Evolutionary conservation across 2,329 filamentous ascomycete genomes (phyloP).

Genomic region (Pestalotiopsis sp.): DNA sequence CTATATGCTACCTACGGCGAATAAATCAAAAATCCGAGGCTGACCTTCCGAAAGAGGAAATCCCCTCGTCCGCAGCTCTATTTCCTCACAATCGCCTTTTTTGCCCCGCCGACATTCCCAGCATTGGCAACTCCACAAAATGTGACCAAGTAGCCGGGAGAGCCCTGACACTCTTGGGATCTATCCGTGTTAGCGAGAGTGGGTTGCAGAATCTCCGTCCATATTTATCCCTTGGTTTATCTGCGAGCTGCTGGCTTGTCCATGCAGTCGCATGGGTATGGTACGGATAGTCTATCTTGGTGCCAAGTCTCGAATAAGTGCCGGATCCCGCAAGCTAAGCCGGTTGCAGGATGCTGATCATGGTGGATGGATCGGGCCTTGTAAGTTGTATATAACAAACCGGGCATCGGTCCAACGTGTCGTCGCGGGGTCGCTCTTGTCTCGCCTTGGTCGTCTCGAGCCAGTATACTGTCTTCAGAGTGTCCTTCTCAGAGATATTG

Average conservation of each 20-base stretch:
- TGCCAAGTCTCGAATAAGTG: neutral
- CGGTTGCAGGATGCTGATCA: neutral
- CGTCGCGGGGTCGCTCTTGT: too few species aligned
- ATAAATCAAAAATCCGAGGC: neutral
- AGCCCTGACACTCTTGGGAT: neutral
- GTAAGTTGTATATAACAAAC: neutral
- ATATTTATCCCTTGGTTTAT: neutral
- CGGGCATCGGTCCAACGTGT: neutral
- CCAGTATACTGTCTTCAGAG: too few species aligned
- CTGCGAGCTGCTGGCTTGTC: neutral
- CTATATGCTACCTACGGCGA: neutral
- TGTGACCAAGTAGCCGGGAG: neutral
- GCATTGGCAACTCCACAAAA: neutral
- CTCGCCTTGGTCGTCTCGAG: too few species aligned
- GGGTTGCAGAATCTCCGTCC: neutral
- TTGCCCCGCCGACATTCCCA: neutral
- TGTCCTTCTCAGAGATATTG: too few species aligned
- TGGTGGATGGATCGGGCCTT: neutral
- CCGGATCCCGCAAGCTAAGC: neutral
- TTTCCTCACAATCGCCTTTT: neutral
- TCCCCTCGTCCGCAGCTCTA: neutral
- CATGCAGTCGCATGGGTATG: neutral
- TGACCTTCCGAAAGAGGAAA: conserved; percentile 8
- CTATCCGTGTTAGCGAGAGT: neutral
- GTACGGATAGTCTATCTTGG: neutral